Evolutionary conservation across 495 filamentous ascomycete genomes (phyloP).

Genomic region (Lasiosphaeria hispida): DNA sequence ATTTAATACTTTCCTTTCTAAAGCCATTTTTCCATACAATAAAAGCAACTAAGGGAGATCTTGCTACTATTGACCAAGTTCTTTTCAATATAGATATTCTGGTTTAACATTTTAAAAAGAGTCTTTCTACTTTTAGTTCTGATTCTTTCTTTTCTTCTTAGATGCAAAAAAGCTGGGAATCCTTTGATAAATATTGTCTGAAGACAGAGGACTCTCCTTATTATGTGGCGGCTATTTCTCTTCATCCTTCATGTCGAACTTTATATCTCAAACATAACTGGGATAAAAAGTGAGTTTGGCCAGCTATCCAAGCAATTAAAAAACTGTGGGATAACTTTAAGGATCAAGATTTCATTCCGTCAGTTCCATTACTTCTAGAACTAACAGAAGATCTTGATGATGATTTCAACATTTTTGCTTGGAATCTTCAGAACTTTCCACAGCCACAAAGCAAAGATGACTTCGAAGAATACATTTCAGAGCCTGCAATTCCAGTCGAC

Average conservation of each 20-base stretch:
- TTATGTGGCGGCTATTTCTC: neutral
- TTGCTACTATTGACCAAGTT: neutral
- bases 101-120: neutral
- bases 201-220: neutral
- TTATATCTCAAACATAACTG: neutral
- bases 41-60: neutral
- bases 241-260: neutral
- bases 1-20: neutral
- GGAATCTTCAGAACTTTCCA: neutral
- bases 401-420: too few relatives aligned
- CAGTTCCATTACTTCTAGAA: too few relatives aligned
- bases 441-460: constrained; percentile 3
- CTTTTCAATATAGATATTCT: neutral
- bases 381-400: too few relatives aligned
- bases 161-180: neutral
- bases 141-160: neutral
- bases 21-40: neutral
- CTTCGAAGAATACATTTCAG: neutral
- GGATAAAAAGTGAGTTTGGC: neutral
- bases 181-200: neutral
- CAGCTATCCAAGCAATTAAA: neutral
- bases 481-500: neutral
- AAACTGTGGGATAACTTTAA: neutral
- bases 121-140: neutral
- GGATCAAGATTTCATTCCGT: too few relatives aligned